Base-by-base conservation (phyloP, 2,329 filamentous ascomycete species). In the Pseudogymnoascus sp. region DNA sequence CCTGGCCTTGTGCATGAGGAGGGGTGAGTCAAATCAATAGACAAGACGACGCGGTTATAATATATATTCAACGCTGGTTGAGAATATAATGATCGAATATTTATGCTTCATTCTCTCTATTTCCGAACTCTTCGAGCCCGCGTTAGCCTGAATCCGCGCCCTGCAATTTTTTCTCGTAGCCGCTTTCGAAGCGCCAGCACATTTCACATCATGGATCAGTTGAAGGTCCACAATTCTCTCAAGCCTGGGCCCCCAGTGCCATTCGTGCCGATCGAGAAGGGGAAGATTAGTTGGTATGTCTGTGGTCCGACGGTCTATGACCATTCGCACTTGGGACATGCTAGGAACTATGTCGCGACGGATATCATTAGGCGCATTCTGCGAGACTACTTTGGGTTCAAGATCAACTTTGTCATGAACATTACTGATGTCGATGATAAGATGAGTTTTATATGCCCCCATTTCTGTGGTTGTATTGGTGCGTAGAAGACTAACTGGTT, bases 261-360 rank as follows among this genome's bases (percentile, higher is more conserved):
- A 16, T 72, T 71, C 41, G 62, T 66, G 19, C 68, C 69, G 25
- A 67, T 67, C 58, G 66, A 70, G 58, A 63, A 69, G 62, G 69
- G 69, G 3, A 70, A 72, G 58, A 66, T 70, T 5, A 83, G 81
- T 14, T 90, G 87, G 87, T 90, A 90, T 75, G 84, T 82, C 63
- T 90, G 87, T 75, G 87, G 87, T 23, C 87, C 87, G 30, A 90
- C 87, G 1, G 82, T 85, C 36, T 88, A 88, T 71, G 86, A 89
- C 70, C 84, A 88, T 75, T 78, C 84, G 59, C 87, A 90, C 77
- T 72, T 89, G 67, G 87, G 87, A 11, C 87, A 90, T 75, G 87
- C 86, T 6, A 77, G 87, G 64, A 90, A 90, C 73, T 90, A 90
- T 80, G 86, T 90, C 64, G 85, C 82, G 63, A 89, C 86, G 11